Percentiles rank a stretch among this genome's conserved stretches.
phyloP scores from a whole-genome alignment of 2,329 filamentous ascomycete genomes.

The Pestalotiopsis sp. region DNA sequence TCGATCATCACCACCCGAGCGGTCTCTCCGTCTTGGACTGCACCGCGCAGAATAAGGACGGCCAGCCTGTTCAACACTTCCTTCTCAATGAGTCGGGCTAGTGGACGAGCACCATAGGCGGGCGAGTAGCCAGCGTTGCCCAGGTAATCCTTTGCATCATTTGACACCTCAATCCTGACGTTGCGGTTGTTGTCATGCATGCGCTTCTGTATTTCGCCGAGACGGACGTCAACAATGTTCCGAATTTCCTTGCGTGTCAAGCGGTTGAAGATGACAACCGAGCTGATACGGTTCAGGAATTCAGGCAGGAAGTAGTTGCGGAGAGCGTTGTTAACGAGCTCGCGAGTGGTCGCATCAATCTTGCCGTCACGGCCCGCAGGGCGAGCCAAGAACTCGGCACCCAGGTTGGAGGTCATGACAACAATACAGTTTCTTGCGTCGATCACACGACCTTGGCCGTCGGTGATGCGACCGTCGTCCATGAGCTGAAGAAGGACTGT shows the following conservation, averaged over 20 bases:
- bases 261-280: conserved; percentile 97
- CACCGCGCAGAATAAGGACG: conserved; percentile 85
- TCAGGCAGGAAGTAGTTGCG: conserved; percentile 97
- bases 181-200: conserved; percentile 84
- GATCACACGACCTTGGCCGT: conserved; percentile 92
- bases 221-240: conserved; percentile 90
- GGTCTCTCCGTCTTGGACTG: conserved; percentile 81
- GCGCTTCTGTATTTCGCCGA: conserved; percentile 88
- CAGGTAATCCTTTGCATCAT: conserved; percentile 90
- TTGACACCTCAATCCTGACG: conserved; percentile 78
- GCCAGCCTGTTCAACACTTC: conserved; percentile 94
- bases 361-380: conserved; percentile 77
- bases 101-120: conserved; percentile 88
- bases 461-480: conserved; percentile 98
- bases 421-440: conserved; percentile 98
- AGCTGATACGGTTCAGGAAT: conserved; percentile 97
- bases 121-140: conserved; percentile 92
- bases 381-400: conserved; percentile 88
- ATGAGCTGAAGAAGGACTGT: conserved; percentile 98
- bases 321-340: conserved; percentile 88
- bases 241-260: conserved; percentile 88
- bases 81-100: conserved; percentile 91
- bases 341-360: conserved; percentile 83
- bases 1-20: conserved; percentile 80
- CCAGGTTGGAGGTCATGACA: conserved; percentile 98